Evolutionary conservation across 371 early-diverging fungal species (phyloP).

Genomic region (Lichtheimia hyalospora): DNA sequence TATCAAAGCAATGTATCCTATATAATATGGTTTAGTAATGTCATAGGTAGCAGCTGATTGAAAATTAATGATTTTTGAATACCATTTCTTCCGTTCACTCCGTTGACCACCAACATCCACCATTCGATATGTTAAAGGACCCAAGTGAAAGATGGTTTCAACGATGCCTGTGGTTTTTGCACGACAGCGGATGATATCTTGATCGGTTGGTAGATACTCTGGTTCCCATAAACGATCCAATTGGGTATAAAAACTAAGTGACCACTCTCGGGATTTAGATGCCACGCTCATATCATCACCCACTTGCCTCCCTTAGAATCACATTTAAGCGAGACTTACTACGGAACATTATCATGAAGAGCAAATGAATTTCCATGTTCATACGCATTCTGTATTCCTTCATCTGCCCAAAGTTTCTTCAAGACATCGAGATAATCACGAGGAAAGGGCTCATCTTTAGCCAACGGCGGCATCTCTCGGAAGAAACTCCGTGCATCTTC

Average conservation of each 20-base stretch:
- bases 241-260: slow-evolving; percentile 73
- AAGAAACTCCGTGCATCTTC: slow-evolving; percentile 16
- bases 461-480: slow-evolving; percentile 32
- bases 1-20: slow-evolving; percentile 90
- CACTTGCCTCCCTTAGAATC: background rate
- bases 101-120: slow-evolving; percentile 95
- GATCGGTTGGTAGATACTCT: slow-evolving; percentile 79
- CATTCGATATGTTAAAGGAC: slow-evolving; percentile 81
- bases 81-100: slow-evolving; percentile 91
- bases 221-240: slow-evolving; percentile 76
- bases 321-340: slow-evolving; percentile 47
- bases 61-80: background rate
- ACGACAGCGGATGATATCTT: slow-evolving; percentile 80
- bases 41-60: slow-evolving; percentile 59
- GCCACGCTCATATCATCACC: background rate
- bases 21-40: slow-evolving; percentile 71
- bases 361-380: slow-evolving; percentile 75
- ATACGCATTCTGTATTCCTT: slow-evolving; percentile 74
- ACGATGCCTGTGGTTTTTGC: slow-evolving; percentile 87
- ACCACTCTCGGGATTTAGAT: background rate
- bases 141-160: slow-evolving; percentile 84
- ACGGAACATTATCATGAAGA: slow-evolving; percentile 78
- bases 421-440: slow-evolving; percentile 70
- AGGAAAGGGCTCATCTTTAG: slow-evolving; percentile 61
- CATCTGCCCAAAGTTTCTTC: slow-evolving; percentile 77